phyloP scores from a whole-genome alignment of 2,329 filamentous ascomycete genomes.

The Aspergillus persii region DNA sequence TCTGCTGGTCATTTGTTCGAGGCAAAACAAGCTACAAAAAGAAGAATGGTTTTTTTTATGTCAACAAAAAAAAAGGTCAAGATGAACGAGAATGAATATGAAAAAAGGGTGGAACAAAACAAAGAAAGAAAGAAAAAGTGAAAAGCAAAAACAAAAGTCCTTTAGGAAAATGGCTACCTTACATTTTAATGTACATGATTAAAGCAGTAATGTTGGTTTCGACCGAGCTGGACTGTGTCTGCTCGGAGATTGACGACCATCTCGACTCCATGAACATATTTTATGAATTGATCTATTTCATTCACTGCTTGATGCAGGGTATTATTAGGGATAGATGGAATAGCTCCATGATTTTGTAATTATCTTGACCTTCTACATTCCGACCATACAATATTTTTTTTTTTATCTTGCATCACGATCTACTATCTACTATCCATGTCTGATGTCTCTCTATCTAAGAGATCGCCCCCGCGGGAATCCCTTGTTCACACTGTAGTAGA shows the following conservation, averaged over 20 bases:
- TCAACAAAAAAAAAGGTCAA: background rate
- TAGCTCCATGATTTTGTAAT: no score
- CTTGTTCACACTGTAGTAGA: no score
- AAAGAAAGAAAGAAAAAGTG: slow-evolving; percentile 17
- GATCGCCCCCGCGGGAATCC: no score
- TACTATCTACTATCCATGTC: no score
- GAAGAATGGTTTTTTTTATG: slow-evolving; percentile 3
- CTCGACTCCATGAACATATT: background rate
- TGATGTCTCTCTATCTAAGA: no score
- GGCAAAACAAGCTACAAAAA: background rate
- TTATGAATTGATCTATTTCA: no score
- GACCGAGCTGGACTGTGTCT: background rate
- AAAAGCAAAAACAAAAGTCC: slow-evolving; percentile 3
- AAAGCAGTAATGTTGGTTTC: background rate
- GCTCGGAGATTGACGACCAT: background rate
- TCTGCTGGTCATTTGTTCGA: slow-evolving; percentile 4
- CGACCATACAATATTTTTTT: background rate
- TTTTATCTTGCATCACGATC: no score
- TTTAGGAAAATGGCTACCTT: background rate
- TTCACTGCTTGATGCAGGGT: no score
- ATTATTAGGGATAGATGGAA: no score
- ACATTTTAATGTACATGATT: background rate
- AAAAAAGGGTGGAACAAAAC: slow-evolving; percentile 21
- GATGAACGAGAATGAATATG: slow-evolving; percentile 12
- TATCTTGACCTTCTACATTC: background rate